Percentiles rank a stretch among this genome's conserved stretches.
These are phyloP conservation scores for Raffaelea arxii DNA, from an alignment of 2,329 filamentous ascomycete species.

Conservation along the genomic window DNA sequence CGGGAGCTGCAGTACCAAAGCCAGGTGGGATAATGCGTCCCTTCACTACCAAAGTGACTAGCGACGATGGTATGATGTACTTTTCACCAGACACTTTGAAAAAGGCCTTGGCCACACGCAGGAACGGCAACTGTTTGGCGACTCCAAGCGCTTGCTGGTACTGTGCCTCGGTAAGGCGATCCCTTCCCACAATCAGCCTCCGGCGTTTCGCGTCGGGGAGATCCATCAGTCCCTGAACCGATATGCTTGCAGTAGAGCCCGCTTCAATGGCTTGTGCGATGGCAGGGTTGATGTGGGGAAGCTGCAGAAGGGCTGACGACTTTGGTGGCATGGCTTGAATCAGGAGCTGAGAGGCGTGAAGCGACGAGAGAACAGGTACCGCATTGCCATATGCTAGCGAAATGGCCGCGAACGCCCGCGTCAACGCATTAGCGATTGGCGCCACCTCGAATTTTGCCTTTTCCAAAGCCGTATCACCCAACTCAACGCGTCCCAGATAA, in stretches of 20 bases:
- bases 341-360: conserved; percentile 72
- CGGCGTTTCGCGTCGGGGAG: conserved; percentile 66
- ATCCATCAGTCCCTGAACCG: conserved; percentile 82
- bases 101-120: conserved; percentile 84
- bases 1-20: conserved; percentile 56
- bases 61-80: conserved; percentile 80
- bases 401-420: conserved; percentile 79
- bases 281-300: conserved; percentile 71
- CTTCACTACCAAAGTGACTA: conserved; percentile 93
- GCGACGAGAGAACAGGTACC: conserved; percentile 70
- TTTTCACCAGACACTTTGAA: conserved; percentile 98
- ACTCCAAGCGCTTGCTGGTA: conserved; percentile 68
- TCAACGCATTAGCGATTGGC: conserved; percentile 75
- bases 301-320: conserved; percentile 79
- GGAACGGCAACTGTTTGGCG: conserved; percentile 72
- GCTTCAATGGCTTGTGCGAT: conserved; percentile 61
- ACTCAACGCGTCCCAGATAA: conserved; percentile 79
- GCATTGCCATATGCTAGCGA: conserved; percentile 80
- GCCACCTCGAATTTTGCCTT: conserved; percentile 84
- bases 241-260: conserved; percentile 63
- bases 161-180: conserved; percentile 63
- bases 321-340: conserved; percentile 82
- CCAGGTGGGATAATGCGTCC: conserved; percentile 88
- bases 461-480: conserved; percentile 68
- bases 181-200: conserved; percentile 58